Evolutionary conservation across 2,329 filamentous ascomycete genomes (phyloP), one percentile per base, ranked within the genome.

Genomic region (Ceratocystis lukuohia): DNA sequence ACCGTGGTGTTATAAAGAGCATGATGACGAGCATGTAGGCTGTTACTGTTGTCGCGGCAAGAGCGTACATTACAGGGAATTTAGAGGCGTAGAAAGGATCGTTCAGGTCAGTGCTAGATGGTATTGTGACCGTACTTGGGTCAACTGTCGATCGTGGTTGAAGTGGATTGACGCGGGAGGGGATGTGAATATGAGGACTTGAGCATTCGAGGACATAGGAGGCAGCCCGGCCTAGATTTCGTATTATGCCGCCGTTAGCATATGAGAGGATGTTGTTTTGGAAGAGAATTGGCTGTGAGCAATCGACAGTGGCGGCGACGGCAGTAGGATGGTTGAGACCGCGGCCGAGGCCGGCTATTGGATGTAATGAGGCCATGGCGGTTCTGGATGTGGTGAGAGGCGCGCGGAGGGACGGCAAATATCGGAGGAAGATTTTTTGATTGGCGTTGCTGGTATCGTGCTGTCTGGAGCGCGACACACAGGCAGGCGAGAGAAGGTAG

Each of bases 71-170:
- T 75, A 96, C 91, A 15, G 94, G 93, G 57, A 94, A 93, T 22
- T 90, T 91, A 46, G 92, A 96, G 65, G 92, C 88, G 76, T 96
- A 96, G 76, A 99, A 99, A 7, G 91, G 91, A 72, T 96, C 90
- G 69, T 84, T 82, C 65, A 89, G 84, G 74, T 91, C 85, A 68
- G 86, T 83, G 69, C 86, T 76, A 46, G 62, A 66, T 33, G 66
- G 50, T 5, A 67, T 62, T 25, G 66, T 76, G 74, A 30, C 75
- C 74, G 61, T 74, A 73, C n/a, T 74, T 71, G 30, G 61, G 48
- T 68, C 66, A 22, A 68, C 64, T 5, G 66, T 68, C 1, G 61
- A 61, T 30, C 66, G 66, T n/a, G 64, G 48, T 20, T 53, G 6
- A 8, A 68, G 30, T 28, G 66, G 64, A 1, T 48, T 30, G 15